Percentiles rank a stretch among this genome's conserved stretches.
Conservation (phyloP, 2,329 filamentous ascomycete species). For the Paracoccidioides brasiliensis region DNA sequence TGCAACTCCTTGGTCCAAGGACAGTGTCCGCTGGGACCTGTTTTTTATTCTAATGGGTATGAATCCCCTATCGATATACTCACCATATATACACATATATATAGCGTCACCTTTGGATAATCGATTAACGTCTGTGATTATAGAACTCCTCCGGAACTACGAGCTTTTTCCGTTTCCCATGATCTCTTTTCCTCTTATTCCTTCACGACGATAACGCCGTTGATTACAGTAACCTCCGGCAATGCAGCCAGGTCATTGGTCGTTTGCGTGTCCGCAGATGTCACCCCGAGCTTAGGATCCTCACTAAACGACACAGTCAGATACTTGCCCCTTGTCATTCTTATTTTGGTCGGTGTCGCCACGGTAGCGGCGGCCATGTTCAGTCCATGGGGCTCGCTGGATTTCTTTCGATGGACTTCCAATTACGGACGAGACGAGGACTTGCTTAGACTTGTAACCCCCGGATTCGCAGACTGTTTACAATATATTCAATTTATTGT, state of each 20-base stretch:
- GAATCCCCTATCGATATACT: slow-evolving; percentile 11
- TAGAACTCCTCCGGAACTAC: slow-evolving; percentile 40
- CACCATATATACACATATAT: background rate
- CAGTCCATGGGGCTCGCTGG: slow-evolving; percentile 84
- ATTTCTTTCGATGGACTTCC: slow-evolving; percentile 92
- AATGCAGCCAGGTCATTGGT: slow-evolving; percentile 50
- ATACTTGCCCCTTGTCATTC: slow-evolving; percentile 64
- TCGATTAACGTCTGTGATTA: background rate
- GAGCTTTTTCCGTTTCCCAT: slow-evolving; percentile 60
- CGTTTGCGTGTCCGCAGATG: slow-evolving; percentile 65
- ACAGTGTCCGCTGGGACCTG: slow-evolving; percentile 61
- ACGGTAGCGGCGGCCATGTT: slow-evolving; percentile 75
- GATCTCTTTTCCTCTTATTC: slow-evolving; percentile 71
- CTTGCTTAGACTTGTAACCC: slow-evolving; percentile 79
- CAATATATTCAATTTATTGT: slow-evolving; percentile 93
- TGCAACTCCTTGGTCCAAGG: slow-evolving; percentile 49
- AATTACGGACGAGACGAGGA: slow-evolving; percentile 95
- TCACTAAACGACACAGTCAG: slow-evolving; percentile 55
- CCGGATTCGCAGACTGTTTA: slow-evolving; percentile 89
- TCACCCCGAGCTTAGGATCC: slow-evolving; percentile 70
- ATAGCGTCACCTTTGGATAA: background rate
- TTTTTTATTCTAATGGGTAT: slow-evolving; percentile 48
- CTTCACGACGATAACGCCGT: slow-evolving; percentile 68
- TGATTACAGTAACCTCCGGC: slow-evolving; percentile 62
- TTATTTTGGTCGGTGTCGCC: slow-evolving; percentile 67